Evolutionary conservation across 2,329 filamentous ascomycete genomes (phyloP).

Genomic region (Penicillium sp.): DNA sequence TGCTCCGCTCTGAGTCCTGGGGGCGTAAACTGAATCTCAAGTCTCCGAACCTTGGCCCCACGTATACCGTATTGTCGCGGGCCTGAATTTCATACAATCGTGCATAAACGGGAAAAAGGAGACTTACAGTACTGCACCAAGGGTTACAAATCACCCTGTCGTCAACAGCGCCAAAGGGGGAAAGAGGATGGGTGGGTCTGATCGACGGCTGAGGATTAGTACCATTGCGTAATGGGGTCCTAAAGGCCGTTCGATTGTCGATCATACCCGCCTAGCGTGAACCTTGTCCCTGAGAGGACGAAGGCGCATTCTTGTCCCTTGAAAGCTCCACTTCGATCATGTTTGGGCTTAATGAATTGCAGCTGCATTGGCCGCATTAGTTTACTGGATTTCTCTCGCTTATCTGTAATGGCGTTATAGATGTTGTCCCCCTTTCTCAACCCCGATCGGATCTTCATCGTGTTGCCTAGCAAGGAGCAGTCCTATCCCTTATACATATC

Average conservation of each 20-base stretch:
- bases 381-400: not conserved
- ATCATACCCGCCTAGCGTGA: slow-evolving; percentile 22
- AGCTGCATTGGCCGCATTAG: slow-evolving; percentile 10
- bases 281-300: slow-evolving; percentile 10
- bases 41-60: not conserved
- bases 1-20: not conserved
- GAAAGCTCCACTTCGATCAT: slow-evolving; percentile 10
- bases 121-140: not conserved
- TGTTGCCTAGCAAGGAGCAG: not conserved
- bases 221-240: slow-evolving; percentile 11
- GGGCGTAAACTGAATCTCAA: not conserved
- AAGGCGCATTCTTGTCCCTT: slow-evolving; percentile 16
- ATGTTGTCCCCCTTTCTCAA: not conserved
- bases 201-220: slow-evolving; percentile 17
- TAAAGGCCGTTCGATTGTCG: slow-evolving; percentile 18
- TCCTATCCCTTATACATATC: not conserved
- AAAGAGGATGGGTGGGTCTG: slow-evolving; percentile 12
- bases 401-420: not conserved
- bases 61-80: not conserved
- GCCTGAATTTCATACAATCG: not conserved
- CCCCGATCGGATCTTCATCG: not conserved
- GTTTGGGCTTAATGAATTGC: slow-evolving; percentile 8
- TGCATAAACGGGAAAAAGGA: not conserved
- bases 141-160: not conserved
- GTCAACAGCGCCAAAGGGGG: not conserved